phyloP scores from a whole-genome alignment of 1,284 basidiomycete species.

The Moesziomyces sp. region DNA sequence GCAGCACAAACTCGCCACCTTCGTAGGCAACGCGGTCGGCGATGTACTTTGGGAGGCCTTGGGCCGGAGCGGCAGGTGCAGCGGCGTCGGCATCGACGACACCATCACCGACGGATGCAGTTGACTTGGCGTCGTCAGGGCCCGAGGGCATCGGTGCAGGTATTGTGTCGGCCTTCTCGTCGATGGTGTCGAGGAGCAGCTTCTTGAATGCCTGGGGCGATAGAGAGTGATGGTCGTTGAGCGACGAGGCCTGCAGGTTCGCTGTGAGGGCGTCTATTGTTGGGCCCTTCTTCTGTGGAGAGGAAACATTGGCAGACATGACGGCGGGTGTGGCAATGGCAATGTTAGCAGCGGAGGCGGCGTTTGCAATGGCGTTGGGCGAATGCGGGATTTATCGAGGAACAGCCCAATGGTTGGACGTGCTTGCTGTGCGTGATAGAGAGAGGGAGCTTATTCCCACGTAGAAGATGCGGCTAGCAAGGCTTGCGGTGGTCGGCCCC shows the following conservation, averaged over 20 bases:
- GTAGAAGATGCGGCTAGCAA: no score
- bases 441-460: no score
- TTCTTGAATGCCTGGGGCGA: conserved; percentile 24
- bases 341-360: background rate
- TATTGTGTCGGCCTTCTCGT: conserved; percentile 9
- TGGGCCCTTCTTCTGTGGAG: conserved; percentile 33
- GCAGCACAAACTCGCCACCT: conserved; percentile 52
- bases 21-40: conserved; percentile 42
- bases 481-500: no score
- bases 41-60: conserved; percentile 41
- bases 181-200: conserved; percentile 37
- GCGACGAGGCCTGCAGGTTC: conserved; percentile 22
- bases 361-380: background rate
- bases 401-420: no score
- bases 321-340: background rate
- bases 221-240: conserved; percentile 14
- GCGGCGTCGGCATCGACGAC: background rate
- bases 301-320: conserved; percentile 23
- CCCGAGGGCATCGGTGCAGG: conserved; percentile 10
- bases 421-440: no score
- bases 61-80: conserved; percentile 7
- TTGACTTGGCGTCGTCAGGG: background rate
- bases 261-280: conserved; percentile 56
- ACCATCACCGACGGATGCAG: background rate
- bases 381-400: no score